Conservation (phyloP, 257 asterid genomes). For the Solanum lignicaule region DNA sequence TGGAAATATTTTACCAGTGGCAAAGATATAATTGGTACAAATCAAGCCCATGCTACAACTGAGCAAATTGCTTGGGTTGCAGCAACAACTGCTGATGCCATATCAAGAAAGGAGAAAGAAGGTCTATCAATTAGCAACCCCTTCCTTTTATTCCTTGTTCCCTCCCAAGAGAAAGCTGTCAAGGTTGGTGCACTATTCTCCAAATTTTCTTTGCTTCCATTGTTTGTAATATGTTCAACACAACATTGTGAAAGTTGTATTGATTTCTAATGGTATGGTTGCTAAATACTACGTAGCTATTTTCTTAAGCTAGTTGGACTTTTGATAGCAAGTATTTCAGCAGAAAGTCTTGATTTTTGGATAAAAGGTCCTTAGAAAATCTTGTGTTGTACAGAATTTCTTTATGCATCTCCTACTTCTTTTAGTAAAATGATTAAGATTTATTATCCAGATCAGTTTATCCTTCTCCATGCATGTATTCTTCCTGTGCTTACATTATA, state of each 20-base stretch:
- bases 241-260: background rate
- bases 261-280: background rate
- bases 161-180: constrained; percentile 67
- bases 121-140: constrained; percentile 55
- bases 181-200: constrained; percentile 34
- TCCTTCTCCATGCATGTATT: background rate
- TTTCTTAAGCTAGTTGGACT: background rate
- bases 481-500: background rate
- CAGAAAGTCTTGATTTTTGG: background rate
- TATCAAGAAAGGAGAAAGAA: constrained; percentile 67
- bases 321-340: background rate
- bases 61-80: constrained; percentile 90
- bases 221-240: background rate
- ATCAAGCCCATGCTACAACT: constrained; percentile 27
- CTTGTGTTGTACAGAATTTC: background rate
- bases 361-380: background rate
- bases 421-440: background rate
- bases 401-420: background rate
- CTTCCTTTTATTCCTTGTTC: constrained; percentile 70
- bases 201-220: background rate
- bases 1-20: constrained; percentile 57
- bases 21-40: constrained; percentile 57
- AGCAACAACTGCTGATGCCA: constrained; percentile 69
- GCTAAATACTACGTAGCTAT: background rate
- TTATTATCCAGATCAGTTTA: background rate